Evolutionary conservation across 2,329 filamentous ascomycete species (phyloP), one percentile per base, ranked within the genome.

Genomic region (Arthrobotrys iridis): DNA sequence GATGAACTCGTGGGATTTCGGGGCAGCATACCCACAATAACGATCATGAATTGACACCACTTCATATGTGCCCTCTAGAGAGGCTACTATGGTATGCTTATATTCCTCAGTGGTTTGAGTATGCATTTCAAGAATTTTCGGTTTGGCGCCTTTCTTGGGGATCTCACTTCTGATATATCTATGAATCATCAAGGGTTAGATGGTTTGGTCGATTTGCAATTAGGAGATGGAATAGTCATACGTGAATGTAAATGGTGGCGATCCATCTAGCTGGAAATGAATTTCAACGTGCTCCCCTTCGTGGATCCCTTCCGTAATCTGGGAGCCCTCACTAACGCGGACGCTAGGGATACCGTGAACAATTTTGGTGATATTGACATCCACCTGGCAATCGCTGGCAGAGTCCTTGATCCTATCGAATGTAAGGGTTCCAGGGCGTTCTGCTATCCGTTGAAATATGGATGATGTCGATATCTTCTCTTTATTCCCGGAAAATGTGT

Each of bases 161-260:
- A 97, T 97, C 46, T 92, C 92, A 82, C 91, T 95, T 76, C 95
- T 87, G 18, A 93, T 98, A 82, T 96, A 98, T 40, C 85, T 86
- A 76, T 55, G 37, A 59, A 71, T 78, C 63, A 79, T 79, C 70
- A 58, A 40, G 46, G 15, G 33, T 50, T 62, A 52, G 46, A 11
- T 13, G 24, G n/a, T 2, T 8, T 30, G 13, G 11, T 40, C 13
- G 10, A 55, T 26, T 13, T 15, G 43, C 46, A 24, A 63, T 24
- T 28, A 45, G 60, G 26, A 62, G 35, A 40, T 26, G 35, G 22
- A 43, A 15, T 22, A 33, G 26, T 82, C 84, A 81, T 82, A 86
- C 68, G 94, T 97, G 81, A 98, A 99, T 83, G 98, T 95, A 80
- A 99, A 99, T 0, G 95, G 95, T 76, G 95, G 93, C 4, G 92